Evolutionary conservation across 106 monocot species (phyloP), one percentile per base, ranked within the genome.

Genomic region (Triglochin maritima): DNA sequence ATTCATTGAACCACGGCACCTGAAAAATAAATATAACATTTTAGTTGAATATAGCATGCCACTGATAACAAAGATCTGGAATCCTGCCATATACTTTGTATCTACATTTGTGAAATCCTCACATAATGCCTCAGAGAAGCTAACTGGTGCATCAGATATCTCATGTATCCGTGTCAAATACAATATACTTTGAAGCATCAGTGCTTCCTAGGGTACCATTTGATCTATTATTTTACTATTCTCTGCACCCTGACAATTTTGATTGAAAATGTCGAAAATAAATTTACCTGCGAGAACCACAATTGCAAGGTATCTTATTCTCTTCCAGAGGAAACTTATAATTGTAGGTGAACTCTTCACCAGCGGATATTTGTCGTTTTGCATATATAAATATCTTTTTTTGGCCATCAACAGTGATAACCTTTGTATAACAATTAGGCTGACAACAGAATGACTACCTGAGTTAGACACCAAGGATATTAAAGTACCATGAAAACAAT

Each of bases 371-470:
- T 75, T 84, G 80, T 44, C 91, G 80, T 69, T 98, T 98, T 57
- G 96, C 85, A 82, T 98, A 98, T 55, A 98, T 98, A 69, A 98
- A 91, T 14, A 98, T 98, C 75, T 98, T 98, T 77, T 98, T 98
- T 62, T 98, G 88, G 45, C 96, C 96, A 58, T 98, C 96, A 70
- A 98, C 88, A 49, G 91, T 83, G 16, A 98, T 90, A 63, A 92
- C 83, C 79, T 98, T 98, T 51, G 96, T 91, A 17, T 98, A 98
- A 56, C 96, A 98, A 60, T 98, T 98, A 11, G 96, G 96, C 96
- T 98, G 68, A 16, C 63, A 69, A 68, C 55, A 29, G 29, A 29
- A 29, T 3, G 49, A 15, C 3, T 59, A 49, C 6, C 10, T 60
- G 59, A n/a, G 16, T 60, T 17, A 60, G 6, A 6, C 0, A 11